A percentile compares a stretch with the other conserved stretches of the same genome.
Evolutionary conservation across 2,329 filamentous ascomycete genomes (phyloP).

Genomic region (Seiridium cupressi): DNA sequence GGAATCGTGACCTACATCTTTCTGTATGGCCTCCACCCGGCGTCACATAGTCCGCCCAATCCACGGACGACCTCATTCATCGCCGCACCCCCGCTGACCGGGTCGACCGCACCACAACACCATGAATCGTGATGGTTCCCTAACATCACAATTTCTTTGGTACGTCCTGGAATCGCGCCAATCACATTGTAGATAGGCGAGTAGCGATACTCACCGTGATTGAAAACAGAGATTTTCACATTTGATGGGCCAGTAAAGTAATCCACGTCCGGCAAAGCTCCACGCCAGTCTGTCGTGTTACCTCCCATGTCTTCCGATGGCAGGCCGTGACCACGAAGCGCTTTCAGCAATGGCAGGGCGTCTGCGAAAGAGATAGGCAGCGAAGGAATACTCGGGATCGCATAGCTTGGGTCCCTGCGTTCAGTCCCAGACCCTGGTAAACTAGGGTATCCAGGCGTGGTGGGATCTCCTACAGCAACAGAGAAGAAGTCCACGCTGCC

Average conservation of each 20-base stretch:
- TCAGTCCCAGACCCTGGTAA: conserved; percentile 59
- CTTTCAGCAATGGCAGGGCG: conserved; percentile 64
- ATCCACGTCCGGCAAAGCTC: conserved; percentile 11
- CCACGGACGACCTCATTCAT: conserved; percentile 67
- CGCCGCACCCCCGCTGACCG: conserved; percentile 68
- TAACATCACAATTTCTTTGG: conserved; percentile 67
- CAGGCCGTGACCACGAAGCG: conserved; percentile 64
- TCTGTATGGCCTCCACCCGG: conserved; percentile 63
- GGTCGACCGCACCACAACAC: conserved; percentile 71
- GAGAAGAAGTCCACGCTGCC: conserved; percentile 69
- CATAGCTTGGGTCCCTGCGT: conserved; percentile 54
- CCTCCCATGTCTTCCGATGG: conserved; percentile 28
- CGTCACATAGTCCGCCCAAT: conserved; percentile 61
- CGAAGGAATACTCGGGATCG: conserved; percentile 52
- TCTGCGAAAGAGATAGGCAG: conserved; percentile 71
- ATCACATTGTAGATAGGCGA: conserved; percentile 55
- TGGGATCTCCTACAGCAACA: conserved; percentile 53
- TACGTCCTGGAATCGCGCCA: conserved; percentile 66
- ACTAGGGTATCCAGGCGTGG: conserved; percentile 71
- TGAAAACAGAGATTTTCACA: conserved; percentile 56
- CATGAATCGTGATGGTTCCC: conserved; percentile 75
- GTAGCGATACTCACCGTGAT: conserved; percentile 24
- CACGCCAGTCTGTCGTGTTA: conserved; percentile 10
- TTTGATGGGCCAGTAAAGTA: conserved; percentile 13
- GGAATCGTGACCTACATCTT: conserved; percentile 8